These are phyloP conservation scores for Tetracladium maxilliforme DNA, from an alignment of 2,329 filamentous ascomycete species.

Conservation along the genomic window DNA sequence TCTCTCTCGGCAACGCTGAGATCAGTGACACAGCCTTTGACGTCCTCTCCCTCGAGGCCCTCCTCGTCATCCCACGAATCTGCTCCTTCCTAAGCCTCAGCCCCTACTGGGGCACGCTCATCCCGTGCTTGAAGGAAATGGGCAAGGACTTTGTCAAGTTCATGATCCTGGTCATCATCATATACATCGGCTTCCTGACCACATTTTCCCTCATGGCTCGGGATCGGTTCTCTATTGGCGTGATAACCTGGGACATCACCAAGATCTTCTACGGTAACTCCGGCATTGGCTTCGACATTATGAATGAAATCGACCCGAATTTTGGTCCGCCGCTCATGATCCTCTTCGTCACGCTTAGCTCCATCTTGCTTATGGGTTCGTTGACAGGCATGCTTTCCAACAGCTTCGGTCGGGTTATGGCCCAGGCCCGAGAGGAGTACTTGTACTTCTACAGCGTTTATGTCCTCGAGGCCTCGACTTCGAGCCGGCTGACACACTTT, in stretches of 20 bases:
- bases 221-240: constrained; percentile 44
- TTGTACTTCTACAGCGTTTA: constrained; percentile 60
- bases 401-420: constrained; percentile 53
- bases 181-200: constrained; percentile 79
- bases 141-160: constrained; percentile 85
- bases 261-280: constrained; percentile 72
- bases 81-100: constrained; percentile 79
- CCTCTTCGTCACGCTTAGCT: constrained; percentile 65
- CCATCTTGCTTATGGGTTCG: constrained; percentile 65
- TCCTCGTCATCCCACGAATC: constrained; percentile 82
- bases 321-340: no score
- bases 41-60: constrained; percentile 73
- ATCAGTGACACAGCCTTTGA: constrained; percentile 73
- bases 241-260: constrained; percentile 64
- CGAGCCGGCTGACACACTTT: constrained; percentile 54
- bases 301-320: no score
- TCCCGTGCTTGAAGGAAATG: constrained; percentile 89
- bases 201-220: constrained; percentile 71
- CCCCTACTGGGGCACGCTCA: constrained; percentile 83
- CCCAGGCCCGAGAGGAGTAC: constrained; percentile 58
- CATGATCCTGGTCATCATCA: constrained; percentile 60
- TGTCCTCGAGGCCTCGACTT: constrained; percentile 53
- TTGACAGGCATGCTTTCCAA: constrained; percentile 68
- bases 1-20: constrained; percentile 39
- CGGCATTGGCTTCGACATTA: constrained; percentile 63